Conservation (phyloP, 1,139 yeast species). For the Lodderomyces parapsilosis region DNA sequence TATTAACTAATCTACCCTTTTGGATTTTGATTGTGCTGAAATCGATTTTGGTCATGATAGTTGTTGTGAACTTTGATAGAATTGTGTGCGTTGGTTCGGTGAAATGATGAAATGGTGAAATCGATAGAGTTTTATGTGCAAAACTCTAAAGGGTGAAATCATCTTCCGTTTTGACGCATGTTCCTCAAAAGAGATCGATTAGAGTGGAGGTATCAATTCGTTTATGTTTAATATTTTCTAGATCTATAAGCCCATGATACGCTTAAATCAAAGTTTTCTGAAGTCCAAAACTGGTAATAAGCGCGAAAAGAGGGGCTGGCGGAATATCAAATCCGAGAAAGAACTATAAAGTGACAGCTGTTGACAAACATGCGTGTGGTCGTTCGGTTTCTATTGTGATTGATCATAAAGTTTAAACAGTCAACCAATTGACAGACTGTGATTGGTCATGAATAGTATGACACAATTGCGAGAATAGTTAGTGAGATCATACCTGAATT, state of each 20-base stretch:
- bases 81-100: background rate
- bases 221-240: background rate
- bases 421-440: too few species aligned
- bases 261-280: background rate
- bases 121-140: background rate
- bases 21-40: slow-evolving; percentile 10
- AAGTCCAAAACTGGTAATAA: background rate
- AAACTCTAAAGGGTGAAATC: background rate
- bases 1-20: slow-evolving; percentile 26
- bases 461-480: too few species aligned
- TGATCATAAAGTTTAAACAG: too few species aligned
- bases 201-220: background rate
- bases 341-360: too few species aligned
- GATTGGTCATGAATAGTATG: too few species aligned
- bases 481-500: too few species aligned
- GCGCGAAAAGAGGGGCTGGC: background rate
- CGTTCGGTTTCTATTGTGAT: too few species aligned
- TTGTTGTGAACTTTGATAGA: too few species aligned
- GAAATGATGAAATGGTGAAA: background rate
- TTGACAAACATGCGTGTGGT: too few species aligned
- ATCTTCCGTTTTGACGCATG: background rate
- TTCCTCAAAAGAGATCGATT: background rate
- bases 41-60: slow-evolving; percentile 2
- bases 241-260: background rate
- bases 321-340: background rate